Evolutionary conservation across 768 basidiomycete genomes (phyloP).

Genomic region (Leccinum sublutescens): DNA sequence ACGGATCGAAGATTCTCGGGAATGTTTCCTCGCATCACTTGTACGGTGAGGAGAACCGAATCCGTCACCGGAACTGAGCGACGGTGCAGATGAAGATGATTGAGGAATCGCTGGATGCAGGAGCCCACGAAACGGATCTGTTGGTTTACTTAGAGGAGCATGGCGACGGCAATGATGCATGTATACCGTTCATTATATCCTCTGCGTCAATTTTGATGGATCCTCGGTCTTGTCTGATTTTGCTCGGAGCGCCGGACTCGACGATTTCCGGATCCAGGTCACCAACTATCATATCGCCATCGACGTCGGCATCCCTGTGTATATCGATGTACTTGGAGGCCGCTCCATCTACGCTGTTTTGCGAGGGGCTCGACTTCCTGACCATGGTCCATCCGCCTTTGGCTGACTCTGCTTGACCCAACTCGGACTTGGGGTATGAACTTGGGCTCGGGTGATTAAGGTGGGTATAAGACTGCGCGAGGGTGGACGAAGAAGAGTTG

Average conservation of each 20-base stretch:
- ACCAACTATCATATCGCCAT: conserved; percentile 74
- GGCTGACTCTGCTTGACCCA: conserved; percentile 37
- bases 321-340: conserved; percentile 21
- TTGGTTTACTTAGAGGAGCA: conserved; percentile 31
- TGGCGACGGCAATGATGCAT: conserved; percentile 13
- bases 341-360: conserved; percentile 24
- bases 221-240: conserved; percentile 45
- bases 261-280: conserved; percentile 65
- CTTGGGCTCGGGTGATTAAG: conserved; percentile 69
- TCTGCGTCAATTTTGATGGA: conserved; percentile 65
- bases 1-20: conserved; percentile 74
- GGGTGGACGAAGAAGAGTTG: conserved; percentile 61
- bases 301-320: conserved; percentile 60
- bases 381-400: conserved; percentile 82
- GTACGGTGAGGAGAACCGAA: conserved; percentile 18
- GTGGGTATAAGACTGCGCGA: conserved; percentile 82
- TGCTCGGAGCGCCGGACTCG: conserved; percentile 34
- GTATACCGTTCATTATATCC: conserved; percentile 73
- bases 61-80: conserved; percentile 8
- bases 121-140: conserved; percentile 62
- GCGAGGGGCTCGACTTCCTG: conserved; percentile 38
- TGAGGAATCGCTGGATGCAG: conserved; percentile 32
- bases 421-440: conserved; percentile 63
- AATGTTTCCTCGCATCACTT: conserved; percentile 52
- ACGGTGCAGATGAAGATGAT: conserved; percentile 4